Evolutionary conservation across 2,329 filamentous ascomycete species (phyloP), one percentile per base, ranked within the genome.

Genomic region (Fusarium sp.): DNA sequence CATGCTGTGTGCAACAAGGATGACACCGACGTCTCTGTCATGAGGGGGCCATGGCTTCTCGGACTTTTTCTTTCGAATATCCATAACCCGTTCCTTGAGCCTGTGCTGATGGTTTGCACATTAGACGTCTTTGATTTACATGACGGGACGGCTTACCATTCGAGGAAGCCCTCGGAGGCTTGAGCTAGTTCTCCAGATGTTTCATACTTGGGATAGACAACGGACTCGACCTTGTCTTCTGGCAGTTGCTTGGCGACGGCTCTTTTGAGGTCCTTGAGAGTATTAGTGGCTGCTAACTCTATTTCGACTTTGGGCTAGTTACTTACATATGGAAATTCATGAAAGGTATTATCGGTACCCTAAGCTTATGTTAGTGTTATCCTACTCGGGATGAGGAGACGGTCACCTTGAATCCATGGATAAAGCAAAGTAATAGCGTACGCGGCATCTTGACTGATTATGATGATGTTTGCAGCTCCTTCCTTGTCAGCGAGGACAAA

Each of bases 1-100:
- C 91, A 90, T 97, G 5, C 92, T 94, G 79, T 97, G 94, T 3
- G 94, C 94, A 27, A 96, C 84, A 2, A 97, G 84, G 41, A 97
- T 84, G 5, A 94, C 91, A 62, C 91, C 91, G 11, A 97, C 92
- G 1, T 90, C 90, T n/a, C 92, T 90, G 72, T 97, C 92, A 47
- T 92, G 86, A 2, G 92, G 93, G 2, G 94, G 93, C 75, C 91
- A 94, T 12, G 92, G 90, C 2, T 89, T 93, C 25, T 86, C 84
- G 65, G 90, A 88, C 32, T 87, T 87, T 62, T 89, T 87, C 77
- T 97, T 94, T 65, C 85, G 80, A 18, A 95, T 83, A 49, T 94
- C 91, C 78, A 95, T 94, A 40, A 97, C 92, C 69, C 90, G 89
- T 76, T 94, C 90, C 75, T 93, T 91, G 48, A 97, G 85, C 92